phyloP scores from a whole-genome alignment of 345 rosid species.

The Aethionema arabicum region DNA sequence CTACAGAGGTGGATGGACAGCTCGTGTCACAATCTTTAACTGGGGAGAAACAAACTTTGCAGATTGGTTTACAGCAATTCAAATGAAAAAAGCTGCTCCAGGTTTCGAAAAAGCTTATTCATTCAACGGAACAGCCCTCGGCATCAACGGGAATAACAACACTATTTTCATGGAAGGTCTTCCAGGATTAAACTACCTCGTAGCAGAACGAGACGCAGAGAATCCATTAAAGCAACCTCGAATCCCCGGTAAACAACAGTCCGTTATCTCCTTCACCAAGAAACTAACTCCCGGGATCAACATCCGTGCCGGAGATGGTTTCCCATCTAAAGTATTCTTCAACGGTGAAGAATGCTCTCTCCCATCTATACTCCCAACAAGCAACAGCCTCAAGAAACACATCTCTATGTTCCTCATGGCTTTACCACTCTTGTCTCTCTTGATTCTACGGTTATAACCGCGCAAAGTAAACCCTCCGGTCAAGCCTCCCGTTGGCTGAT shows the following conservation, averaged over 20 bases:
- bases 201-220: slow-evolving; percentile 60
- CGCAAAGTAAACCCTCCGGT: background rate
- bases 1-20: slow-evolving; percentile 79
- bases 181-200: slow-evolving; percentile 68
- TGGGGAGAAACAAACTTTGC: slow-evolving; percentile 76
- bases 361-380: slow-evolving; percentile 59
- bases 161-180: slow-evolving; percentile 79
- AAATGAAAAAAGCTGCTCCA: slow-evolving; percentile 61
- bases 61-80: slow-evolving; percentile 82
- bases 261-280: slow-evolving; percentile 87
- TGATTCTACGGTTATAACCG: slow-evolving; percentile 22
- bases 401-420: slow-evolving; percentile 26
- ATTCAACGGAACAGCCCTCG: slow-evolving; percentile 53
- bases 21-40: slow-evolving; percentile 83
- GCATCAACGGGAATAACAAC: slow-evolving; percentile 44
- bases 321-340: slow-evolving; percentile 87
- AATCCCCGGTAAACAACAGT: slow-evolving; percentile 85
- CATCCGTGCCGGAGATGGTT: slow-evolving; percentile 74
- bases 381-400: slow-evolving; percentile 31
- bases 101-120: slow-evolving; percentile 85
- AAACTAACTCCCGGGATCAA: slow-evolving; percentile 67
- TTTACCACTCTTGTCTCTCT: slow-evolving; percentile 32
- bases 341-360: slow-evolving; percentile 93
- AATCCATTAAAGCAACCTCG: slow-evolving; percentile 64
- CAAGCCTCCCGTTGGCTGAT: slow-evolving; percentile 6